Evolutionary conservation across 23 red algal genomes (phyloP).

Genomic region (Chondrus crispus): DNA sequence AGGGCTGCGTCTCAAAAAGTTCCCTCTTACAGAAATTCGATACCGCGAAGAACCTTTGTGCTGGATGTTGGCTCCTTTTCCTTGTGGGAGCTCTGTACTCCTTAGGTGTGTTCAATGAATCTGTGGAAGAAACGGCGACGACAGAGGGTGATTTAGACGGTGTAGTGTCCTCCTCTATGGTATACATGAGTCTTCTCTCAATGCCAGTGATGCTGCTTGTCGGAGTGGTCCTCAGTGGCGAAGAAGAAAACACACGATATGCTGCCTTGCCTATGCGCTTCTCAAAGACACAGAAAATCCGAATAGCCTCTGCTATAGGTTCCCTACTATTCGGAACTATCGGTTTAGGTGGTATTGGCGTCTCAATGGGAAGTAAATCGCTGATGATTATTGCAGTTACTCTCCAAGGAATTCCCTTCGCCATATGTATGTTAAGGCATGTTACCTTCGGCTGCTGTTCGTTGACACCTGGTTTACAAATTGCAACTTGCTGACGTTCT

Average conservation of each 20-base stretch:
- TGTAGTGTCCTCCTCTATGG: slow-evolving; percentile 32
- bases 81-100: background rate
- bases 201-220: background rate
- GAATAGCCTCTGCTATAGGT: background rate
- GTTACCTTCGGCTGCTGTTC: background rate
- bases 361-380: background rate
- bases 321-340: background rate
- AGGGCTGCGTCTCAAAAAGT: too few relatives aligned
- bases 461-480: background rate
- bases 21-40: too few relatives aligned
- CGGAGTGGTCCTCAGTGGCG: background rate
- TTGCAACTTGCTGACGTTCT: background rate
- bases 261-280: background rate
- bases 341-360: background rate
- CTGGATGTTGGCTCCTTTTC: background rate
- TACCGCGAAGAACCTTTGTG: slow-evolving; percentile 26
- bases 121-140: background rate
- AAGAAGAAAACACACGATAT: background rate
- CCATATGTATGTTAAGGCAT: background rate
- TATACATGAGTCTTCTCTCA: background rate
- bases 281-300: background rate
- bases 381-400: background rate
- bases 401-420: background rate
- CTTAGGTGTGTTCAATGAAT: slow-evolving; percentile 24
- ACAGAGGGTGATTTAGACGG: background rate